Conservation (phyloP, 164 flowering plant genomes). For the Sedum album region DNA sequence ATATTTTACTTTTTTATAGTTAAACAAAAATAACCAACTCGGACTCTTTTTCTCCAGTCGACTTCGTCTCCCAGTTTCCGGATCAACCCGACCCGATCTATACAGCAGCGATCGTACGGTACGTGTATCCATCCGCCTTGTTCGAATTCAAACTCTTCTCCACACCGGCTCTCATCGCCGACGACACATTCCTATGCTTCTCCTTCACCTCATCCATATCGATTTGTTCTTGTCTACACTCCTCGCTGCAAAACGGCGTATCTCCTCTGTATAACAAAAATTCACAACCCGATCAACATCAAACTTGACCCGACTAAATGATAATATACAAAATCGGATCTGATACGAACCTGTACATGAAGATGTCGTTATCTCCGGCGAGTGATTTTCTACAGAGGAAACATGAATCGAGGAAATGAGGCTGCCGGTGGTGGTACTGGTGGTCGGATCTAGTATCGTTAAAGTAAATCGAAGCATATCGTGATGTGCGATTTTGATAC, state of each 20-base stretch:
- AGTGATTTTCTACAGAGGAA: conserved; percentile 60
- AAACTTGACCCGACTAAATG: no score
- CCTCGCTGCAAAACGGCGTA: conserved; percentile 87
- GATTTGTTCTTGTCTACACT: conserved; percentile 76
- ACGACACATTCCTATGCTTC: conserved; percentile 44
- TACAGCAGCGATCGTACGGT: conserved; percentile 60
- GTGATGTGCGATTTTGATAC: conserved; percentile 20
- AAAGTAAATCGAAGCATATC: conserved; percentile 21
- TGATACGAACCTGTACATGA: conserved; percentile 80
- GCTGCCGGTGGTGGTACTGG: conserved; percentile 17
- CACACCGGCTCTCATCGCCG: conserved; percentile 33
- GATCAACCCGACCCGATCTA: conserved; percentile 7
- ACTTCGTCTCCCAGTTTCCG: not conserved
- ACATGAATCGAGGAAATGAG: conserved; percentile 70
- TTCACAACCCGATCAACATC: not conserved
- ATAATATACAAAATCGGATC: not conserved
- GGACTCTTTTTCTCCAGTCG: not conserved
- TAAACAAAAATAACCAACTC: no score
- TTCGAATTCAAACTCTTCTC: conserved; percentile 33
- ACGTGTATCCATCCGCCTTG: conserved; percentile 29
- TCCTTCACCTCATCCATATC: conserved; percentile 69
- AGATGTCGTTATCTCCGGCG: conserved; percentile 61
- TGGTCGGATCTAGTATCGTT: conserved; percentile 33
- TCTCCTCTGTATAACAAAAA: conserved; percentile 56
- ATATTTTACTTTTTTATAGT: no score